phyloP scores from a whole-genome alignment of 768 basidiomycete species.

The Leccinellum luteum region DNA sequence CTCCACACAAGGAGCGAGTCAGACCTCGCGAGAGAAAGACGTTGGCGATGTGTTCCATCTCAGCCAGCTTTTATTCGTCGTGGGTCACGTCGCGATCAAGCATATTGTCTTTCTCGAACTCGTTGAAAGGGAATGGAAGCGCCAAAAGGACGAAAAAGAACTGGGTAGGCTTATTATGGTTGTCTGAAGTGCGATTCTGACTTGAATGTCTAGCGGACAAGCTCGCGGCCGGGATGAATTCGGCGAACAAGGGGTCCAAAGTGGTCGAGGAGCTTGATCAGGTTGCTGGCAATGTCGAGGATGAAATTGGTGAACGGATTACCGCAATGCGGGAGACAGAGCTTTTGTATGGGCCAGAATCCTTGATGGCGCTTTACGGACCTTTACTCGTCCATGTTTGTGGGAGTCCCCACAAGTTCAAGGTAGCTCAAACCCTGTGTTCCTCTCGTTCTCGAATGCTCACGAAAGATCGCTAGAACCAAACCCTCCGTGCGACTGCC shows the following conservation, averaged over 20 bases:
- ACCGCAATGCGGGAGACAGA: constrained; percentile 82
- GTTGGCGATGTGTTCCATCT: constrained; percentile 83
- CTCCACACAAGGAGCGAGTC: constrained; percentile 2
- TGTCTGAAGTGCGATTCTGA: neutral
- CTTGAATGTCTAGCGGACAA: constrained; percentile 52
- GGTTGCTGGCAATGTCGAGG: constrained; percentile 95
- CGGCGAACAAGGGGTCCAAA: constrained; percentile 44
- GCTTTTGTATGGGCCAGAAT: constrained; percentile 78
- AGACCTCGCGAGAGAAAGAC: constrained; percentile 41
- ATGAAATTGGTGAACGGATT: constrained; percentile 95
- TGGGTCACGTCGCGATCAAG: constrained; percentile 96
- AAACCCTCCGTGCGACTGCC: constrained; percentile 80
- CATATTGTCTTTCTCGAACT: constrained; percentile 96
- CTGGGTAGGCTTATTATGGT: constrained; percentile 48
- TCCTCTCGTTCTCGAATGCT: constrained; percentile 1
- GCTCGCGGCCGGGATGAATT: constrained; percentile 39
- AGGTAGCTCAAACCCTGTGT: constrained; percentile 44
- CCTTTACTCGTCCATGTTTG: constrained; percentile 90
- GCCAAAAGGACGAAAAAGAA: constrained; percentile 88
- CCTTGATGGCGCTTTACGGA: constrained; percentile 81
- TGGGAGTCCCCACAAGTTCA: constrained; percentile 87
- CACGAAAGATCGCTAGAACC: constrained; percentile 54
- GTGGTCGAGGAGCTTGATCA: constrained; percentile 90
- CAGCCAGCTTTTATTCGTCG: constrained; percentile 91
- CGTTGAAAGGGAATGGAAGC: constrained; percentile 94